Conservation (phyloP, 2,329 filamentous ascomycete species). For the Whalleya microplaca region DNA sequence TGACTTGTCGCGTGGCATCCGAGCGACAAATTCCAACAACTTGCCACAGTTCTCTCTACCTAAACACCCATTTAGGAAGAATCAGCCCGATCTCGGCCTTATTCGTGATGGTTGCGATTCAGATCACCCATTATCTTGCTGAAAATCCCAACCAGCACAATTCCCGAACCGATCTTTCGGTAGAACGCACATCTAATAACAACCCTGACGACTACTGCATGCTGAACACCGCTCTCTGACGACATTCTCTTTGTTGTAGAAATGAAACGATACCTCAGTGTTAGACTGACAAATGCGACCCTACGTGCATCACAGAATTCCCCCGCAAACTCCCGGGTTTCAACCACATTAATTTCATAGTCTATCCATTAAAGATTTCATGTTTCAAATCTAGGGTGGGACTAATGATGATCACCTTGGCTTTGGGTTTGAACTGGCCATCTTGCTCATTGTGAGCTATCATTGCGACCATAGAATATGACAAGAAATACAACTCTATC, state of each 20-base stretch:
- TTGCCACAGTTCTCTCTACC: not conserved
- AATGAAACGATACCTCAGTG: not conserved
- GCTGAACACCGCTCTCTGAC: not conserved
- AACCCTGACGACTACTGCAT: not conserved
- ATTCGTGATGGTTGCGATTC: not conserved
- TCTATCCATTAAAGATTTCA: no score
- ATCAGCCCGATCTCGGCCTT: not conserved
- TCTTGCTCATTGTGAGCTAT: not conserved
- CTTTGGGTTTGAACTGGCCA: not conserved
- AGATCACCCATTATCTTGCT: not conserved
- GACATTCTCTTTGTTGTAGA: not conserved
- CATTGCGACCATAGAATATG: not conserved
- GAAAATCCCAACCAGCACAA: not conserved
- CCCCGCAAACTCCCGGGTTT: slow-evolving; percentile 13
- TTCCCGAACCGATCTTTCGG: not conserved
- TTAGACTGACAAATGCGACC: slow-evolving; percentile 17
- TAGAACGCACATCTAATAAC: not conserved
- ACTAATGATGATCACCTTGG: not conserved
- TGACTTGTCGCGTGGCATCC: not conserved
- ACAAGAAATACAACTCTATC: not conserved
- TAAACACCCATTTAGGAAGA: not conserved
- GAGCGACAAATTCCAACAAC: not conserved
- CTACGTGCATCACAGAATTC: slow-evolving; percentile 9
- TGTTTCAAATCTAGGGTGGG: not conserved
- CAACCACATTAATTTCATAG: slow-evolving; percentile 1